These are phyloP conservation scores for Thelephora aurantiotincta DNA, from an alignment of 768 basidiomycete genomes.

Conservation along the genomic window DNA sequence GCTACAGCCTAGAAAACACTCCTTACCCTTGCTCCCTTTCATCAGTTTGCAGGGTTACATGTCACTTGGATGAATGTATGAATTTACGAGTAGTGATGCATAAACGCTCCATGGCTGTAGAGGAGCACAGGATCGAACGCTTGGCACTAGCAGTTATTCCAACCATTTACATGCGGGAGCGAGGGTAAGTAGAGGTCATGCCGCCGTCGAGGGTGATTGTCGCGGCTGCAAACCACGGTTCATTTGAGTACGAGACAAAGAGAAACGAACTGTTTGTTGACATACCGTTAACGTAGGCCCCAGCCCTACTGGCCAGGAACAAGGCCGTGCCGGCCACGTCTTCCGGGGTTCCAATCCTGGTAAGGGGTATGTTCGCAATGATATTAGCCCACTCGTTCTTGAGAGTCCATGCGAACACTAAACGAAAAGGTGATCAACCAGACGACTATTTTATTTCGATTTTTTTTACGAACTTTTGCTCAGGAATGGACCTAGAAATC, in stretches of 20 bases:
- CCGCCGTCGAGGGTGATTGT: conserved; percentile 53
- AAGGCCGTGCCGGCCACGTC: conserved; percentile 52
- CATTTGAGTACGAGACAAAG: neutral
- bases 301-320: conserved; percentile 46
- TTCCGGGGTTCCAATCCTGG: conserved; percentile 44
- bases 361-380: conserved; percentile 28
- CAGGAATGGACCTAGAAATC: conserved; percentile 16
- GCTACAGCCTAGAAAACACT: neutral
- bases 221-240: conserved; percentile 13
- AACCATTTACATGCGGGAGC: conserved; percentile 17
- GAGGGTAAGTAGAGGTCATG: conserved; percentile 13
- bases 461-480: conserved; percentile 15
- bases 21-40: too few species aligned
- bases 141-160: too few species aligned
- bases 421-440: neutral
- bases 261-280: neutral
- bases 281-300: conserved; percentile 42
- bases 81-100: too few species aligned
- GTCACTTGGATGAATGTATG: neutral
- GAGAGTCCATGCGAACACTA: conserved; percentile 44
- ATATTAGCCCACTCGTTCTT: conserved; percentile 29
- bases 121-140: too few species aligned
- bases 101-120: too few species aligned
- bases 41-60: neutral
- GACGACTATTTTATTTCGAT: neutral